A percentile compares a stretch with the other conserved stretches of the same genome.
Conservation (phyloP, 495 filamentous ascomycete genomes). For the Aspergillus haitiensis region DNA sequence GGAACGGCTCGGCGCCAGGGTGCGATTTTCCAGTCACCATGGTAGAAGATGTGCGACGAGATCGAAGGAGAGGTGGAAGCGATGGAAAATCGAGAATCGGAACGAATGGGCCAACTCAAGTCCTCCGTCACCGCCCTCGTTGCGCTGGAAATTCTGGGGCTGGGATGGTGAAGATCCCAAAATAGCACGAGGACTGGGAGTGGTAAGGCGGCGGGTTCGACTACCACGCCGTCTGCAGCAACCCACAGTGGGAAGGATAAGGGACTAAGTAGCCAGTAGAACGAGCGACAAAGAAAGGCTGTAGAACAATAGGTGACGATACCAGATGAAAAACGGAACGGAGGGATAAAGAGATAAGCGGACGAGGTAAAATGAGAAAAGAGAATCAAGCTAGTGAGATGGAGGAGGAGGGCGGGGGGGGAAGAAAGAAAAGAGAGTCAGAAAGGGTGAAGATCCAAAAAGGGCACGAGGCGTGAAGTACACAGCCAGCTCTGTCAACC, state of each 20-base stretch:
- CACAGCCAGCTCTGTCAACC: conserved; percentile 2
- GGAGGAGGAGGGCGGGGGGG: conserved; percentile 18
- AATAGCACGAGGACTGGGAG: conserved; percentile 32
- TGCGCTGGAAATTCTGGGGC: conserved; percentile 38
- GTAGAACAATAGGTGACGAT: background rate
- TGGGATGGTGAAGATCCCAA: conserved; percentile 36
- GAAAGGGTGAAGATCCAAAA: conserved; percentile 17
- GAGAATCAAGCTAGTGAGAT: too few species aligned
- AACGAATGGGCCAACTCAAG: conserved; percentile 16
- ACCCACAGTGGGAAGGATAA: conserved; percentile 16
- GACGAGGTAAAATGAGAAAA: conserved; percentile 4
- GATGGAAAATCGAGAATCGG: conserved; percentile 10
- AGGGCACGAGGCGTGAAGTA: conserved; percentile 15
- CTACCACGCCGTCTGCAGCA: conserved; percentile 25
- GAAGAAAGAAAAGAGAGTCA: conserved; percentile 16
- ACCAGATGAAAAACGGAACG: conserved; percentile 7
- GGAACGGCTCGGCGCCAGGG: conserved; percentile 38
- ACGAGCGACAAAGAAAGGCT: conserved; percentile 5
- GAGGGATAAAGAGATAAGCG: conserved; percentile 10
- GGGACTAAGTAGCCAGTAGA: conserved; percentile 7
- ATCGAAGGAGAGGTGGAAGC: conserved; percentile 9
- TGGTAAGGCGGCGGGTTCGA: conserved; percentile 24
- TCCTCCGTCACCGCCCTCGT: conserved; percentile 42
- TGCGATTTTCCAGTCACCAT: conserved; percentile 51
- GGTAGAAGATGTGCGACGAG: conserved; percentile 24